Base-by-base conservation (phyloP, 2,329 filamentous ascomycete species). In the Colletotrichum higginsianum region DNA sequence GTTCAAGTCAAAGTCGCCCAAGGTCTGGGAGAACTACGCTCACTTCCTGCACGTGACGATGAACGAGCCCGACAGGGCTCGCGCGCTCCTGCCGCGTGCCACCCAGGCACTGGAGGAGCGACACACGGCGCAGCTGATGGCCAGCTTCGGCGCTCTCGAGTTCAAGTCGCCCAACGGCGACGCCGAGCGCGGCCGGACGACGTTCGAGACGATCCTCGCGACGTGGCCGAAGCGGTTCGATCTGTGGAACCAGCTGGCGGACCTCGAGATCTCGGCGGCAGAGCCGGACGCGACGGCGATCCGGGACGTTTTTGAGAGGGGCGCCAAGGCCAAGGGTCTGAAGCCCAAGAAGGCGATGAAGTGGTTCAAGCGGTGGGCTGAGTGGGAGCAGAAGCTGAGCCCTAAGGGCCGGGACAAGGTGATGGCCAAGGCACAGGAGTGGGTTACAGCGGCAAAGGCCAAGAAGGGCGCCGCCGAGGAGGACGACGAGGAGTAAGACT, bases 21-120 rank as follows among this genome's bases (percentile, higher is more conserved):
- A 91, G 64, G 91, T 98, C 75, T 99, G 95, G 94, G 87, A 93
- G 82, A 98, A 98, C 85, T 98, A 98, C 82, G 96, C 95, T 30
- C 93, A 93, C 77, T 98, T 98, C 88, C 87, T 99, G 67, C 93
- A 98, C 84, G 91, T 92, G 71, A 93, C 90, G 0, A 84, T 90
- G 71, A 86, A 88, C 69, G 88, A 92, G 13, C 89, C 94, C 0
- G 92, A 92, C n/a, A 90, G 91, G 9, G 93, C 92, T 4, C 92
- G 95, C 66, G 90, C 90, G 0, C 89, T 99, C 16, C 90, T 98
- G 7, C 88, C 92, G 3, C 93, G 96, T 52, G 96, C 96, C 18
- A 91, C 93, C 12, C 95, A 98, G 83, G 93, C 94, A 9, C 90
- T 99, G 3, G 91, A 92, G 35, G 81, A 86, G 23, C 88, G 89